Conservation (phyloP, 2,329 filamentous ascomycete genomes). For the Fusarium drepaniforme region DNA sequence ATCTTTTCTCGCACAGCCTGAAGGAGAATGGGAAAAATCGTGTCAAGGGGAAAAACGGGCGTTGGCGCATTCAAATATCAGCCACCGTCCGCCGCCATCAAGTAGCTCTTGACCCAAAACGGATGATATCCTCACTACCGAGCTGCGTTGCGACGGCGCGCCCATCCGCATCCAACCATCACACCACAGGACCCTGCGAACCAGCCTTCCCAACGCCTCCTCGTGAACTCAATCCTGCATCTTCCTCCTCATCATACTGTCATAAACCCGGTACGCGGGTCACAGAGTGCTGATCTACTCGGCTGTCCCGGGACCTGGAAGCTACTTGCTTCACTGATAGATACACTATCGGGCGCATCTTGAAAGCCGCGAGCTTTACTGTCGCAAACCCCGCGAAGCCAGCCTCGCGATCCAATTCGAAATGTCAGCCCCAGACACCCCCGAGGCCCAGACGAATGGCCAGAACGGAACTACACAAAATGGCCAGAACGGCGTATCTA, state of each 20-base stretch:
- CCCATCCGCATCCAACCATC: conserved; percentile 14
- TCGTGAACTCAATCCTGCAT: conserved; percentile 17
- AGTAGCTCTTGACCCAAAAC: conserved; percentile 9
- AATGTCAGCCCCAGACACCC: conserved; percentile 34
- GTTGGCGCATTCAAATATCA: conserved; percentile 30
- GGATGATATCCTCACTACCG: conserved; percentile 13
- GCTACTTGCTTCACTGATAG: background rate
- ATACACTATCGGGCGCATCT: conserved; percentile 19
- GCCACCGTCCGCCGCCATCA: conserved; percentile 28
- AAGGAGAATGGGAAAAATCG: conserved; percentile 11
- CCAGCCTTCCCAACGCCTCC: conserved; percentile 10
- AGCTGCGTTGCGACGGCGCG: conserved; percentile 31
- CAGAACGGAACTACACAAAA: conserved; percentile 15
- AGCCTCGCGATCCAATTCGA: conserved; percentile 10
- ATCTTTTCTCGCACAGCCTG: background rate
- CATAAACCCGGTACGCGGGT: conserved; percentile 4
- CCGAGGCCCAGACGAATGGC: conserved; percentile 26
- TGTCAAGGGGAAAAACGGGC: background rate
- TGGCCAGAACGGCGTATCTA: conserved; percentile 9
- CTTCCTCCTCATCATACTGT: conserved; percentile 5
- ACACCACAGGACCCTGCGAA: conserved; percentile 33
- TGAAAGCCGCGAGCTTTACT: conserved; percentile 4
- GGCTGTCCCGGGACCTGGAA: conserved; percentile 14
- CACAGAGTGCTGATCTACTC: background rate
- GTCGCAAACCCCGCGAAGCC: background rate